Evolutionary conservation across 1,139 yeast species (phyloP), one percentile per base, ranked within the genome.

Genomic region (Candida tropicalis): DNA sequence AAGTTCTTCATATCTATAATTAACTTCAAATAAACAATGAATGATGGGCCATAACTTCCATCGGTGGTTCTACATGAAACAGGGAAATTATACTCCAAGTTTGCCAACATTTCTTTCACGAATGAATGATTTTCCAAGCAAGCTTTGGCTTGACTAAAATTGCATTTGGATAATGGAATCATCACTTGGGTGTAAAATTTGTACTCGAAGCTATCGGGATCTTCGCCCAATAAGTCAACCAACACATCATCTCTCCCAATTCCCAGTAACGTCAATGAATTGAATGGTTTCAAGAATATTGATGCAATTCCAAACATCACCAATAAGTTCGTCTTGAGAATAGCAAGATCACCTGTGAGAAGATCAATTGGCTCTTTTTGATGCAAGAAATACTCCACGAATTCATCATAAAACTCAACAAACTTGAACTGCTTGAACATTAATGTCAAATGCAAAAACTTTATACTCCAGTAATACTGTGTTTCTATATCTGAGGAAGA

Each of bases 1-100:
- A 65, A 62, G 16, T 54, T 54, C 49, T 69, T 69, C 45, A 59
- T 53, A 44, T 65, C 70, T 17, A 68, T 57, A 9, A 65, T 55
- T n/a, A 49, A 45, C 13, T 44, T 44, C 24, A 65, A 41, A 43
- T 60, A 64, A 4, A 49, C 50, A 28, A 61, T 43, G 42, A 68
- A 68, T 4, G 44, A 29, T 11, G 25, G 29, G n/a, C 31, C 40
- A 10, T 47, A 41, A 17, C 50, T 47, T 9, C 36, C 34, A n/a
- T 18, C 27, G 11, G 16, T 12, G 22, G 11, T 27, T 16, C 32
- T 24, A 13, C 25, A 26, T 2, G 57, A 42, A n/a, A 43, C 48
- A 3, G 73, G 71, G 6, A 64, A 43, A 25, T 57, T 47, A 46
- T 55, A 65, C 3, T 63, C 66, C 5, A 63, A 26, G 16, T 49